These are phyloP conservation scores for Sonneratia caseolaris DNA, from an alignment of 345 rosid genomes.

Conservation along the genomic window DNA sequence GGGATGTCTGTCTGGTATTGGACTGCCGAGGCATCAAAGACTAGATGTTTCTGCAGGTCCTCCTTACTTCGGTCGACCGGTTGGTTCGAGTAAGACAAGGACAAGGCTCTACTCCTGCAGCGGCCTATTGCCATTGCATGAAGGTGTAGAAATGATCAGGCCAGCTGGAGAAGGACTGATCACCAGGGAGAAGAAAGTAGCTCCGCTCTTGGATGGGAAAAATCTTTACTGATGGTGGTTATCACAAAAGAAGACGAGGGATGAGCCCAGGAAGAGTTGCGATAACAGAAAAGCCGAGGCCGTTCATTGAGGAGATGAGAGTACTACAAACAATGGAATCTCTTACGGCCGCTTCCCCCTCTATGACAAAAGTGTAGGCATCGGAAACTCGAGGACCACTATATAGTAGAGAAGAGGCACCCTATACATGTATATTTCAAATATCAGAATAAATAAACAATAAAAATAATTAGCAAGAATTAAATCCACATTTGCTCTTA, in stretches of 20 bases:
- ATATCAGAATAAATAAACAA: too few species aligned
- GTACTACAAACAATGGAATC: constrained; percentile 41
- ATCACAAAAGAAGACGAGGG: constrained; percentile 8
- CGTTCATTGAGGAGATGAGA: constrained; percentile 32
- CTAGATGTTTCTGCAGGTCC: constrained; percentile 23
- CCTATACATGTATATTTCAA: too few species aligned
- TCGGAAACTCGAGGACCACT: constrained; percentile 3
- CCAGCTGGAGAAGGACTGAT: background rate
- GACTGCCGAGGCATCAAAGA: constrained; percentile 61
- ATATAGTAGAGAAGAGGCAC: background rate
- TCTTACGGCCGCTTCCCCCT: constrained; percentile 18
- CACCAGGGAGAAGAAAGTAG: too few species aligned
- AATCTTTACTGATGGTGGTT: background rate
- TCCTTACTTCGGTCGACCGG: background rate
- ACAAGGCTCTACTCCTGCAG: constrained; percentile 2
- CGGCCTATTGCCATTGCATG: constrained; percentile 29
- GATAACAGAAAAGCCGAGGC: constrained; percentile 49
- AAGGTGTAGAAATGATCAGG: background rate
- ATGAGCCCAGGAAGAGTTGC: constrained; percentile 8
- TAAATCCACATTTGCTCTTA: too few species aligned
- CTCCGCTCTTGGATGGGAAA: background rate
- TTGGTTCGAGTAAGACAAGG: background rate
- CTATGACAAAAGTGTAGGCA: constrained; percentile 7
- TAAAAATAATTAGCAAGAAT: too few species aligned
- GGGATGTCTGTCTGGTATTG: constrained; percentile 48